These are phyloP conservation scores for Xylaria sp. DNA, from an alignment of 495 filamentous ascomycete species.

Conservation along the genomic window DNA sequence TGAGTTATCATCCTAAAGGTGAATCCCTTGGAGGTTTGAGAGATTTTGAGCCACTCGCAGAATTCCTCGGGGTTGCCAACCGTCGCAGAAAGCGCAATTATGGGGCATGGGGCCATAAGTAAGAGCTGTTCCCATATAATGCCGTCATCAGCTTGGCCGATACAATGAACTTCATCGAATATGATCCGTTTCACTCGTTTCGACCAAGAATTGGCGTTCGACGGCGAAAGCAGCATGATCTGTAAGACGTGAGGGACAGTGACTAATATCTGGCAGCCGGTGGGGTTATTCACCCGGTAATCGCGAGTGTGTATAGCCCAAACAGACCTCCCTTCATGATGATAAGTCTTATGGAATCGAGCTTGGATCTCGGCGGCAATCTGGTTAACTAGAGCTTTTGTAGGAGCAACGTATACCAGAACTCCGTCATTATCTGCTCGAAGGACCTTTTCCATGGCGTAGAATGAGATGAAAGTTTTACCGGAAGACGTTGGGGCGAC, in stretches of 20 bases:
- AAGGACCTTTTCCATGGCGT: slow-evolving; percentile 79
- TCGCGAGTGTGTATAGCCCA: slow-evolving; percentile 84
- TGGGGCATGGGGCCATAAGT: slow-evolving; percentile 75
- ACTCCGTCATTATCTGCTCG: slow-evolving; percentile 69
- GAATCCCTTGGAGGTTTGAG: slow-evolving; percentile 58
- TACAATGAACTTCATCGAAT: slow-evolving; percentile 85
- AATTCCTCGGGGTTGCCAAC: slow-evolving; percentile 79
- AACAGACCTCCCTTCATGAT: slow-evolving; percentile 65
- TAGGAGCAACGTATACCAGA: slow-evolving; percentile 80
- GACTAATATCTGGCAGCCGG: slow-evolving; percentile 74
- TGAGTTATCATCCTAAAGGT: slow-evolving; percentile 70
- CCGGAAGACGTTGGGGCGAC: slow-evolving; percentile 78
- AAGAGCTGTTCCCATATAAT: slow-evolving; percentile 83
- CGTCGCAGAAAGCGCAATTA: slow-evolving; percentile 81
- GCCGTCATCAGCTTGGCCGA: slow-evolving; percentile 78
- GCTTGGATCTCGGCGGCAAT: slow-evolving; percentile 75
- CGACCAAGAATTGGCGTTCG: slow-evolving; percentile 71
- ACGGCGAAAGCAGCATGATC: slow-evolving; percentile 75
- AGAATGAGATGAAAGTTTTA: slow-evolving; percentile 69
- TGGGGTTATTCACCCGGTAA: slow-evolving; percentile 72
- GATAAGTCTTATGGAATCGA: slow-evolving; percentile 68
- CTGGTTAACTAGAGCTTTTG: slow-evolving; percentile 84
- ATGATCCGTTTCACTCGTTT: slow-evolving; percentile 73
- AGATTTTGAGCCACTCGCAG: slow-evolving; percentile 66
- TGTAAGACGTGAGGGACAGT: slow-evolving; percentile 81